Evolutionary conservation across 1,284 basidiomycete genomes (phyloP), one percentile per base, ranked within the genome.

Genomic region (Cutaneotrichosporon arboriforme): DNA sequence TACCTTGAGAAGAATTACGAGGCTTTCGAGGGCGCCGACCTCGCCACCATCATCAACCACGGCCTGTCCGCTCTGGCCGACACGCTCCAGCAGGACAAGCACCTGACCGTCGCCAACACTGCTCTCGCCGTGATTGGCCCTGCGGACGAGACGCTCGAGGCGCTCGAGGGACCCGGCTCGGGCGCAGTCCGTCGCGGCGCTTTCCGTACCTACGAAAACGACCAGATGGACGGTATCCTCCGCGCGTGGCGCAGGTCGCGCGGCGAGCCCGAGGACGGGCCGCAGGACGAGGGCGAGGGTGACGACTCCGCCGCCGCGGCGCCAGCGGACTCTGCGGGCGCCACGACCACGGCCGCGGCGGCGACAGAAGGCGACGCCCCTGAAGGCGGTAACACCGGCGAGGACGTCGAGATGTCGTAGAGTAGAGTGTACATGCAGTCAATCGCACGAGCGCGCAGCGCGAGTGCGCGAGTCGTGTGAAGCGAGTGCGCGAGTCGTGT

Each of bases 1-100:
- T 98, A 98, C 73, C 80, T 99, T 26, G 96, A 99, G 79, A 87
- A 88, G 73, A 85, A 97, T 72, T 93, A 85, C 67, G 87, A 91
- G 69, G 83, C 81, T 64, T 97, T 98, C 69, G 79, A 80, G 22
- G 84, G 88, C 69, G 91, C 84, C 68, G 81, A 83, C 39, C 78
- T 96, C 44, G 87, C 92, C 67, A 84, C 90, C 42, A 79, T 97
- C 41, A 85, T 97, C 73, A 83, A 82, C 61, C 93, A 97, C 69
- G 93, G 93, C 21, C 81, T 97, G 33, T 87, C 91, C 58, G 90
- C 93, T 8, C 81, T 97, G 17, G 85, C 90, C 43, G 93, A 97
- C 74, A 96, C 93, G 3, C 81, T 97, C 35, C 93, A 97, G 70
- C 93, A 97, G 71, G 93, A 97, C 79, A 97, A 97, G 73, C 90